A percentile compares a stretch with the other conserved stretches of the same genome.
Evolutionary conservation across 345 rosid genomes (phyloP).

Genomic region (Sonneratia alba): DNA sequence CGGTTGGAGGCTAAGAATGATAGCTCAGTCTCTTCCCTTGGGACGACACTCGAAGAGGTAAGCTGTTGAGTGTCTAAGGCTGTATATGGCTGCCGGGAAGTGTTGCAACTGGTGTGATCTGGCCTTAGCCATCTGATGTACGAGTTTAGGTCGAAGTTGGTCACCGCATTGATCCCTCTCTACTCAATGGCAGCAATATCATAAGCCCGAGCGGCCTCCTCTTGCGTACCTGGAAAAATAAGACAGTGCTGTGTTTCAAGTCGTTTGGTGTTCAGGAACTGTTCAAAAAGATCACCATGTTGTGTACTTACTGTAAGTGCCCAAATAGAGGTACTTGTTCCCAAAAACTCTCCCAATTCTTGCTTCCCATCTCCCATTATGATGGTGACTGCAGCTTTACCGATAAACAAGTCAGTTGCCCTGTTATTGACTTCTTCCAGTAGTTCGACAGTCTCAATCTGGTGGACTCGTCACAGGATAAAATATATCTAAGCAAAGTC

Average conservation of each 20-base stretch:
- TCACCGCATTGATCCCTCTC: slow-evolving; percentile 44
- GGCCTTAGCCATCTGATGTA: slow-evolving; percentile 47
- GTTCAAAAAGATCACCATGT: not conserved
- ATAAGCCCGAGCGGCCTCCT: slow-evolving; percentile 43
- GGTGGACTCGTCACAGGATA: not conserved
- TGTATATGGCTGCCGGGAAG: slow-evolving; percentile 11
- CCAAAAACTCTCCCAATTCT: slow-evolving; percentile 61
- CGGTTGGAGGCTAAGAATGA: slow-evolving; percentile 10
- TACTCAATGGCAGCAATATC: slow-evolving; percentile 46
- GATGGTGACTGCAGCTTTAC: slow-evolving; percentile 39
- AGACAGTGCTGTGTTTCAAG: not conserved
- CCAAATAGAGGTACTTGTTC: slow-evolving; percentile 61
- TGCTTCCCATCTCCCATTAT: slow-evolving; percentile 76
- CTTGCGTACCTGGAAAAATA: slow-evolving; percentile 32
- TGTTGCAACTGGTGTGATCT: slow-evolving; percentile 13
- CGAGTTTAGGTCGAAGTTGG: slow-evolving; percentile 37
- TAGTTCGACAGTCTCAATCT: not conserved
- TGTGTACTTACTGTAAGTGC: slow-evolving; percentile 48
- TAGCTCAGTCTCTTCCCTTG: slow-evolving; percentile 23
- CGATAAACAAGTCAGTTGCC: not conserved
- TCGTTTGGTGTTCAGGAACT: not conserved
- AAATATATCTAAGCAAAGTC: not conserved
- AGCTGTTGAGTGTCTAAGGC: slow-evolving; percentile 4
- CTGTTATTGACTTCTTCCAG: not conserved
- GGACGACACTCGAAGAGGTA: slow-evolving; percentile 6